Conservation (phyloP, 176 grass and related monocot species). For the Microstegium vimineum region DNA sequence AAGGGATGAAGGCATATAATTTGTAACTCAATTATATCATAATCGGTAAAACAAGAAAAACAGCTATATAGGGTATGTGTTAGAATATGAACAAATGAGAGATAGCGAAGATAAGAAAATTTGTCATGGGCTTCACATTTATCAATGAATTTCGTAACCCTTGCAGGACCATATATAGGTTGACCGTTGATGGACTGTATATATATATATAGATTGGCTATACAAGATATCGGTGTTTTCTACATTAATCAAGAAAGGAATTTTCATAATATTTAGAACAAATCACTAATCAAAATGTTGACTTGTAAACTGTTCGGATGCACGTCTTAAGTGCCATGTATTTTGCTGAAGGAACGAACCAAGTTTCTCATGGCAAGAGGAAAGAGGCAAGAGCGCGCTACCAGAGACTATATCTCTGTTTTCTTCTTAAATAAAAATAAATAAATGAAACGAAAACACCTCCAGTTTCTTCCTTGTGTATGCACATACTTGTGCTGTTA, state of each 20-base stretch:
- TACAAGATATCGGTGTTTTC: neutral
- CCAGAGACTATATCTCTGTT: neutral
- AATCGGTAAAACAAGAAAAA: too few species aligned
- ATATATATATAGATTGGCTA: neutral
- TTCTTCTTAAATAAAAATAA: neutral
- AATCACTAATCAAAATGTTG: neutral
- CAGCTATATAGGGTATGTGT: too few species aligned
- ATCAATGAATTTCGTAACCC: too few species aligned
- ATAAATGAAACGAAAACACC: neutral
- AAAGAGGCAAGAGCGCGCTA: neutral
- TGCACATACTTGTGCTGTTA: neutral
- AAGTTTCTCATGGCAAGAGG: neutral
- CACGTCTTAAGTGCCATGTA: too few species aligned
- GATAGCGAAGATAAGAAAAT: too few species aligned
- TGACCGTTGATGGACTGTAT: too few species aligned
- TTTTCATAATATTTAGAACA: neutral
- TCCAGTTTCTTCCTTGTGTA: neutral
- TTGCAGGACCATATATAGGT: too few species aligned
- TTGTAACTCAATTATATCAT: too few species aligned
- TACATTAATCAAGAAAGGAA: neutral
- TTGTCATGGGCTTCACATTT: too few species aligned
- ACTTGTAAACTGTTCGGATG: neutral
- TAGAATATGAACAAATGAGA: too few species aligned
- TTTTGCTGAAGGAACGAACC: neutral
- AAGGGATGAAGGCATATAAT: too few species aligned